Evolutionary conservation across 2,329 filamentous ascomycete genomes (phyloP).

Genomic region (Hansfordia pulvinata): DNA sequence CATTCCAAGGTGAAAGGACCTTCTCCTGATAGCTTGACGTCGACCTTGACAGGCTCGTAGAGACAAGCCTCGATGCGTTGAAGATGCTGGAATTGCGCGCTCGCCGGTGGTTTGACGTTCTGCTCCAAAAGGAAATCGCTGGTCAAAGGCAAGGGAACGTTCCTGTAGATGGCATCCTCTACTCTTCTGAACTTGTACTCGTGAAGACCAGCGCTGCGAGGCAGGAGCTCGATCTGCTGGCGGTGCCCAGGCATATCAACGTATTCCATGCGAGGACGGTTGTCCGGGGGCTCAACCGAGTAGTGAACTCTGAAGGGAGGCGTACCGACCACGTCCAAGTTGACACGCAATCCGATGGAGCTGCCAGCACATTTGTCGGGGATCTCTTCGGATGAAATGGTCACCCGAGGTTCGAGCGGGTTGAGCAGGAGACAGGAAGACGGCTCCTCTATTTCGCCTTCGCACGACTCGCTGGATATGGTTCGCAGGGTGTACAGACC

Average conservation of each 20-base stretch:
- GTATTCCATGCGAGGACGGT: slow-evolving; percentile 35
- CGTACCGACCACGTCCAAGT: slow-evolving; percentile 80
- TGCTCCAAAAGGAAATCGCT: slow-evolving; percentile 51
- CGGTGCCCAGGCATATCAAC: slow-evolving; percentile 57
- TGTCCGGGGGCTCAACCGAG: slow-evolving; percentile 51
- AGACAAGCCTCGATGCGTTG: slow-evolving; percentile 60
- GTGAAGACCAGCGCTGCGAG: slow-evolving; percentile 70
- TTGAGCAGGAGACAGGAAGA: slow-evolving; percentile 89
- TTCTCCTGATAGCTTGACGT: slow-evolving; percentile 67
- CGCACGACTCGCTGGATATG: slow-evolving; percentile 67
- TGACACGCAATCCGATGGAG: slow-evolving; percentile 78
- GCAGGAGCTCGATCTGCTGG: slow-evolving; percentile 74
- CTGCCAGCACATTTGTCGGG: slow-evolving; percentile 92
- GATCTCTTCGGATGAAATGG: slow-evolving; percentile 65
- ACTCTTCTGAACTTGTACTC: slow-evolving; percentile 75
- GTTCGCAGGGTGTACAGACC: slow-evolving; percentile 79
- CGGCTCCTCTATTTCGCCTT: slow-evolving; percentile 82
- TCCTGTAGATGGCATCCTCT: slow-evolving; percentile 68
- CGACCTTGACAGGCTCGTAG: slow-evolving; percentile 63
- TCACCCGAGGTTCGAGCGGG: slow-evolving; percentile 71
- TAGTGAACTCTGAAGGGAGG: slow-evolving; percentile 83
- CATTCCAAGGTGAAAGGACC: slow-evolving; percentile 83
- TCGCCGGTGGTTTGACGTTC: slow-evolving; percentile 84
- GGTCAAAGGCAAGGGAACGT: slow-evolving; percentile 24
- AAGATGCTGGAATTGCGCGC: slow-evolving; percentile 52